These are phyloP conservation scores for Lachancea thermotolerans DNA, from an alignment of 805 yeast genomes.

Conservation along the genomic window DNA sequence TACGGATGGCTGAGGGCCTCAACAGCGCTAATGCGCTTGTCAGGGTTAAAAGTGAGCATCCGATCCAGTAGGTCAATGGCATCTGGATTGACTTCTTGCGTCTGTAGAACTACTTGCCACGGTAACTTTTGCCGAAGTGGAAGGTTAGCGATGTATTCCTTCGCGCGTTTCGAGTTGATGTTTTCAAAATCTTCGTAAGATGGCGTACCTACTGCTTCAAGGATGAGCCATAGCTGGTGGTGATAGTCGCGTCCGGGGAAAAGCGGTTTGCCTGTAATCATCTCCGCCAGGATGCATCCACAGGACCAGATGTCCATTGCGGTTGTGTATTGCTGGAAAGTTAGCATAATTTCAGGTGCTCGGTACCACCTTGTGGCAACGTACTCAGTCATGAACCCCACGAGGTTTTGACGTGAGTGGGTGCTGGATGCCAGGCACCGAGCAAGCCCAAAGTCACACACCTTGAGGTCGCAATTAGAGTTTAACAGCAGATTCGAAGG, in stretches of 20 bases:
- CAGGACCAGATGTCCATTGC: conserved; percentile 79
- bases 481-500: conserved; percentile 66
- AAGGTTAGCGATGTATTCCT: conserved; percentile 65
- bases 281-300: conserved; percentile 71
- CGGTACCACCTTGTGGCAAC: conserved; percentile 84
- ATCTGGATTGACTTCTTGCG: conserved; percentile 33
- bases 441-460: conserved; percentile 75
- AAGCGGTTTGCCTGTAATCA: conserved; percentile 53
- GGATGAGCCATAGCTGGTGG: conserved; percentile 58
- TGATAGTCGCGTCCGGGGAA: conserved; percentile 74
- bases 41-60: conserved; percentile 65
- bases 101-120: conserved; percentile 30
- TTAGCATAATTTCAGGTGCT: conserved; percentile 78
- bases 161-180: conserved; percentile 66
- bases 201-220: conserved; percentile 69
- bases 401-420: conserved; percentile 39
- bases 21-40: conserved; percentile 64
- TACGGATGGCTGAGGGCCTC: conserved; percentile 75
- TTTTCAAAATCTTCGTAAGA: conserved; percentile 64
- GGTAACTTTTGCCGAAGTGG: conserved; percentile 54
- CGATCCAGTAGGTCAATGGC: conserved; percentile 61
- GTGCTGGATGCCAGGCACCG: conserved; percentile 40
- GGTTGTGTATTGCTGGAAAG: conserved; percentile 63
- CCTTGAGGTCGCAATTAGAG: conserved; percentile 65
- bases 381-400: conserved; percentile 64